Evolutionary conservation across 2,329 filamentous ascomycete species (phyloP).

Genomic region (Colletotrichum chlorophyti): DNA sequence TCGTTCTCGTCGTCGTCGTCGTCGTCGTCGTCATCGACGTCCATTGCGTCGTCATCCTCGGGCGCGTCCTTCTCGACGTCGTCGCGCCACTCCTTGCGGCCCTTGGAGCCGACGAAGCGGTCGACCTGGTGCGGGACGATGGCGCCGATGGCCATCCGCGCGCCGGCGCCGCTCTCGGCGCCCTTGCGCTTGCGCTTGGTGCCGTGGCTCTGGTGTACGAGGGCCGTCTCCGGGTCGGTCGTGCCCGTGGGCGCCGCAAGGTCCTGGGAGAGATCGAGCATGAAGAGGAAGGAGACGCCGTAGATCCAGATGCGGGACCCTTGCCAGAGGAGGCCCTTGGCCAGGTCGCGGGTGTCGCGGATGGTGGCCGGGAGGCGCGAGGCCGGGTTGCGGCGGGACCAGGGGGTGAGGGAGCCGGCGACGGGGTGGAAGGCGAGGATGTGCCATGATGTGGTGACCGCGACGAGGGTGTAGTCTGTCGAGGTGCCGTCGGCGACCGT

Average conservation of each 20-base stretch:
- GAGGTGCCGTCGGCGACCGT: slow-evolving; percentile 39
- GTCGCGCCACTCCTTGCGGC: slow-evolving; percentile 42
- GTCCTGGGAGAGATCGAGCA: slow-evolving; percentile 85
- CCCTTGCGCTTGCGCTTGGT: slow-evolving; percentile 63
- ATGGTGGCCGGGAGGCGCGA: slow-evolving; percentile 77
- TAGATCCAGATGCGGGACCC: slow-evolving; percentile 83
- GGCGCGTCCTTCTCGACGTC: slow-evolving; percentile 37
- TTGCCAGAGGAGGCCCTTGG: slow-evolving; percentile 88
- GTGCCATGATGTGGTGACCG: slow-evolving; percentile 63
- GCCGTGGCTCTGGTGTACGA: slow-evolving; percentile 32
- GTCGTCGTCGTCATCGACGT: slow-evolving; percentile 43
- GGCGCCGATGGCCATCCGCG: slow-evolving; percentile 55
- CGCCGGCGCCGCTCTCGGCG: slow-evolving; percentile 58
- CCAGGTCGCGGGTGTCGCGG: slow-evolving; percentile 75
- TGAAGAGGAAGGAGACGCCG: slow-evolving; percentile 84
- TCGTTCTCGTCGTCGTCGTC: slow-evolving; percentile 40
- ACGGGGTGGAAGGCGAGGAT: slow-evolving; percentile 81
- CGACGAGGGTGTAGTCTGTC: slow-evolving; percentile 57
- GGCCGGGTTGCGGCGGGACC: slow-evolving; percentile 86
- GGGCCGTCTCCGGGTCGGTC: slow-evolving; percentile 22
- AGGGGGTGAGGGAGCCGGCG: slow-evolving; percentile 79
- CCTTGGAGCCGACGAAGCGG: slow-evolving; percentile 37
- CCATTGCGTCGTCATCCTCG: slow-evolving; percentile 45
- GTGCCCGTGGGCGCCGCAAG: slow-evolving; percentile 51
- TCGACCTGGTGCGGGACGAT: slow-evolving; percentile 51